Conservation (phyloP, 345 rosid species). For the Angophora floribunda region DNA sequence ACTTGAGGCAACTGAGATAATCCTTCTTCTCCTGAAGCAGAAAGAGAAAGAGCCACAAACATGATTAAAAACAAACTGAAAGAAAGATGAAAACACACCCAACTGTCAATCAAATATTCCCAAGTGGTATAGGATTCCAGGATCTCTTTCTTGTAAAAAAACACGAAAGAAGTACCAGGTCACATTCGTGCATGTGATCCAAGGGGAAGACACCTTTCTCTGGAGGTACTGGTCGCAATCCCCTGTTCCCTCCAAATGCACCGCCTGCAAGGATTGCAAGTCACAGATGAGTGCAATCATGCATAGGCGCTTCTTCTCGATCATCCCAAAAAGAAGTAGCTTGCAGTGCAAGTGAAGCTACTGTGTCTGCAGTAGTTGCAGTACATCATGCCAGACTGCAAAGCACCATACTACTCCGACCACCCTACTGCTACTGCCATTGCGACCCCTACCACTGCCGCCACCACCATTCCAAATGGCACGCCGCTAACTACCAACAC, state of each 20-base stretch:
- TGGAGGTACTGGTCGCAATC: conserved; percentile 83
- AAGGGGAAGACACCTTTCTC: conserved; percentile 92
- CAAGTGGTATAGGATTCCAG: background rate
- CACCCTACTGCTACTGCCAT: background rate
- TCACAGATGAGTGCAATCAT: background rate
- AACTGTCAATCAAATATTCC: background rate
- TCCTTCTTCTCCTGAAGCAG: conserved; percentile 76
- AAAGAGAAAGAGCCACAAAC: background rate
- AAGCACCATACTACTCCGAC: background rate
- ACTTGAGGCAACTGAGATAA: conserved; percentile 74
- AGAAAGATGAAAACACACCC: background rate
- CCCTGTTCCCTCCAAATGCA: conserved; percentile 94
- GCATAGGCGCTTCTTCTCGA: background rate
- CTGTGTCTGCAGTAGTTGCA: background rate
- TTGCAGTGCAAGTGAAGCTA: too few species aligned
- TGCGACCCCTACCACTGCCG: background rate
- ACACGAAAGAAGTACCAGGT: conserved; percentile 27
- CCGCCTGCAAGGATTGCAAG: conserved; percentile 44
- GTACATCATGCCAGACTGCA: background rate
- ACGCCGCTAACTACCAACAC: background rate
- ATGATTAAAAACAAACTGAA: background rate
- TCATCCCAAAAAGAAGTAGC: background rate
- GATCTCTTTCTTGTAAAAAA: background rate
- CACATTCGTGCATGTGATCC: conserved; percentile 87
- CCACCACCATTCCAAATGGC: background rate